Evolutionary conservation across 306 rosid species (phyloP), one percentile per base, ranked within the genome.

Genomic region (Leucaena leucocephala): DNA sequence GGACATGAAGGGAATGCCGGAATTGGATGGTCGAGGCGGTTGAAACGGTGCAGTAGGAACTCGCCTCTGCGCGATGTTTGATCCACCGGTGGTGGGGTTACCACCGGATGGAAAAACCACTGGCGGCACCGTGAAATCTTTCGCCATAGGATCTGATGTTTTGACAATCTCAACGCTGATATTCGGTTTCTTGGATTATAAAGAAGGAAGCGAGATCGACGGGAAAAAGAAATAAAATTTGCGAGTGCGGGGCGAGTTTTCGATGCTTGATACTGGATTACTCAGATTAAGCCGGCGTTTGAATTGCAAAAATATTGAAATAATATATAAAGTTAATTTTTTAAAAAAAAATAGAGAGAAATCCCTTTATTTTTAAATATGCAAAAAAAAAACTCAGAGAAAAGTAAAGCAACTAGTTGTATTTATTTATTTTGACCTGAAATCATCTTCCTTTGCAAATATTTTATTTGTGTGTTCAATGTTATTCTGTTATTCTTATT

Each of bases 1-100:
- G 40, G 98, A 90, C 98, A 96, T 91, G 85, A 96, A 96, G 40
- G 99, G 97, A 73, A 96, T 89, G 74, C 94, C 81, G 40, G 97
- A 88, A 76, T 82, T 80, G 0, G 97, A 65, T 63, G 87, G 76
- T 0, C 92, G 88, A 13, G 87, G 86, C 11, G 93, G 97, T 68
- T 93, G 98, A 81, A 96, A 96, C 39, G 98, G 99, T 48, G 98
- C 90, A 44, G 93, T 77, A 0, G 99, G 91, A 39, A 93, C 84
- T 19, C 91, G 91, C 38, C 98, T 90, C 54, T 91, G 97, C 52
- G 87, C 96, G 72, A 86, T 33, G 74, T 84, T 88, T n/a, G 79
- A 82, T 14, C 76, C 84, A 21, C 78, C 86, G 48, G 78, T 61
- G 73, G 68, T 33, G 33, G 98, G 90, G 83, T 90, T 90, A 1